Base-by-base conservation (phyloP, 2,329 filamentous ascomycete species). In the Penicillium sclerotiorum region DNA sequence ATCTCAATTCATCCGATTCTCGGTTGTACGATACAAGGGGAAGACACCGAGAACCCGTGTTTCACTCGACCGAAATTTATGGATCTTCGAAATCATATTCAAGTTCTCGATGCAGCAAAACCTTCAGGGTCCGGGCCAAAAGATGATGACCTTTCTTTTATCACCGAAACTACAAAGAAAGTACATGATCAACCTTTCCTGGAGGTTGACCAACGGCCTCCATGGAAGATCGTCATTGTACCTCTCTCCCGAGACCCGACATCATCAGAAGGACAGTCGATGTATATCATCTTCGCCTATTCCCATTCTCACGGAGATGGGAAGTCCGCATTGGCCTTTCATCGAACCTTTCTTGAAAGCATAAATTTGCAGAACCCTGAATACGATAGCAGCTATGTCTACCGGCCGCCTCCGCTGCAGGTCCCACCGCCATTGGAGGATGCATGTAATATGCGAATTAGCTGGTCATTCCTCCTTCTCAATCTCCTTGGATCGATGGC, bases 281-380 rank as follows among this genome's bases (percentile, higher is more conserved):
- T 45, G n/a, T 45, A 45, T 18, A 37, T 45, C 17, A 43, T 45
- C 12, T 45, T 45, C 15, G 42, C 42, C 7, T 45, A 37, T 18
- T 36, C 28, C 8, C 42, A 45, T 11, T 37, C 42, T 15, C 42
- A 45, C 7, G 32, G 42, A 9, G 42, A 45, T 45, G 42, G 28
- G 22, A 45, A 36, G 15, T 45, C 42, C 9, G 42, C 30, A n/a
- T n/a, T 45, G 4, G 18, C 15, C 4, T 45, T 45, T 7, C 42
- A 45, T 11, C 36, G 8, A 20, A 21, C 30, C 7, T 37, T 45
- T 2, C 32, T 45, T 8, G n/a, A 37, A 4, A 32, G 42, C 3
- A 21, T 45, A 9, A 18, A 25, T n/a, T 36, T 30, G 5, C 30
- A 17, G 15, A 20, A 45, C 25, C 13, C 13, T 2, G 3, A 25